Evolutionary conservation across 371 early-diverging fungal genomes (phyloP).

Genomic region (Actinomucor elegans): DNA sequence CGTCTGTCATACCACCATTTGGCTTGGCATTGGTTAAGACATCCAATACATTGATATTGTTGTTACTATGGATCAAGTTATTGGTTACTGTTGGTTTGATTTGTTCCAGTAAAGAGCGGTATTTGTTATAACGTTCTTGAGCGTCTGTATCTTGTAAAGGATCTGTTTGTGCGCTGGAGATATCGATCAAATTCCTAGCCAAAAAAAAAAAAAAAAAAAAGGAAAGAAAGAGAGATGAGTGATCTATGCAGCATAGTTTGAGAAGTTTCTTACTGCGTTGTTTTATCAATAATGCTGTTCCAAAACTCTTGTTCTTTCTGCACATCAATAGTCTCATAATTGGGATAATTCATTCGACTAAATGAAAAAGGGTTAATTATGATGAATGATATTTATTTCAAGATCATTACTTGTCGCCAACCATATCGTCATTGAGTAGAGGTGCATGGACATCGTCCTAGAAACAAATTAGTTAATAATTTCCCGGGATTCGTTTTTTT

Average conservation of each 20-base stretch:
- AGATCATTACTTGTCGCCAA: constrained; percentile 32
- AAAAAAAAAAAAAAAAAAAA: too few relatives aligned
- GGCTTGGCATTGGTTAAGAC: constrained; percentile 18
- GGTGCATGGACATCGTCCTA: constrained; percentile 37
- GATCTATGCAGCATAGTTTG: neutral
- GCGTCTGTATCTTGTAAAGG: constrained; percentile 47
- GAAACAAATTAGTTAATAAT: neutral
- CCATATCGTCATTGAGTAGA: constrained; percentile 28
- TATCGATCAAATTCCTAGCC: constrained; percentile 54
- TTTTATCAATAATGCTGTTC: constrained; percentile 44
- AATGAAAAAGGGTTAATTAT: neutral
- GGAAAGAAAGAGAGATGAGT: neutral
- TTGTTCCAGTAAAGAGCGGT: constrained; percentile 46
- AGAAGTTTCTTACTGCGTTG: constrained; percentile 37
- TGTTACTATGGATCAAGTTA: neutral
- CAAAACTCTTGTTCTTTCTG: constrained; percentile 50
- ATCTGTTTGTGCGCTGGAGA: constrained; percentile 44
- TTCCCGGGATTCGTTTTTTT: too few relatives aligned
- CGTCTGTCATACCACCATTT: constrained; percentile 29
- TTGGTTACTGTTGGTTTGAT: constrained; percentile 61
- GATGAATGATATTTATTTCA: neutral
- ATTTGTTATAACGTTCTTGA: constrained; percentile 47
- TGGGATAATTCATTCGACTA: constrained; percentile 33
- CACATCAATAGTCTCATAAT: constrained; percentile 38
- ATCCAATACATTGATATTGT: constrained; percentile 15